Evolutionary conservation across 1,284 basidiomycete genomes (phyloP), one percentile per base, ranked within the genome.

Genomic region (Microbotryomycetes sp.): DNA sequence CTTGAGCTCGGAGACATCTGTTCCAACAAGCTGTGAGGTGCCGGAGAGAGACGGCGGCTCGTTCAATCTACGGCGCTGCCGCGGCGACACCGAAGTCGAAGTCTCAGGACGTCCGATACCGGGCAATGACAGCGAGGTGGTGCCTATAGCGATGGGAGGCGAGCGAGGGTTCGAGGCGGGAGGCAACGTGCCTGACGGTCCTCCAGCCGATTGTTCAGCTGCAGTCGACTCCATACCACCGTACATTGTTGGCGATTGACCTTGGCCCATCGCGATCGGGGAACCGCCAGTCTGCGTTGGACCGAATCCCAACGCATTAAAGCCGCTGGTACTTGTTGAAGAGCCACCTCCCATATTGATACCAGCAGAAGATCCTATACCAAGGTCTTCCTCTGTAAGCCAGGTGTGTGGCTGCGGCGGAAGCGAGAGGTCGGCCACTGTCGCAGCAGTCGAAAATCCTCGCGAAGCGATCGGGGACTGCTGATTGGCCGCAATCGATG

Each of bases 311-410:
- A 41, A 18, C 9, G 35, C 35, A 18, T 41, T 41, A 18, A 41
- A 41, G 18, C 11, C 35, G 35, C 35, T 41, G 35, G 9, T 41
- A 18, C 35, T 41, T 9, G 35, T 41, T 41, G 9, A 18, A 9
- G 9, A 18, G 9, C 9, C 18, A 11, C 35, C 35, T 41, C 18
- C 11, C 35, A 41, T 41, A n/a, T n/a, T n/a, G n/a, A n/a, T n/a
- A n/a, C n/a, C n/a, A 9, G 35, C 9, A 41, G 11, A 11, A 41
- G 35, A 41, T 41, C 35, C 35, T 11, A 41, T 11, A 11, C 35
- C 35, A 13, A 62, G 47, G 24, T 58, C 60, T 24, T 62, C 56
- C 13, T 55, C 60, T 15, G 30, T 57, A 55, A 61, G 56, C 55
- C 54, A 61, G n/a, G 21, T 41, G 24, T 24, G 45, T 24, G 21